Percentiles rank a stretch among this genome's conserved stretches.
phyloP scores from a whole-genome alignment of 2,329 filamentous ascomycete genomes.

The Colletotrichum noveboracense region DNA sequence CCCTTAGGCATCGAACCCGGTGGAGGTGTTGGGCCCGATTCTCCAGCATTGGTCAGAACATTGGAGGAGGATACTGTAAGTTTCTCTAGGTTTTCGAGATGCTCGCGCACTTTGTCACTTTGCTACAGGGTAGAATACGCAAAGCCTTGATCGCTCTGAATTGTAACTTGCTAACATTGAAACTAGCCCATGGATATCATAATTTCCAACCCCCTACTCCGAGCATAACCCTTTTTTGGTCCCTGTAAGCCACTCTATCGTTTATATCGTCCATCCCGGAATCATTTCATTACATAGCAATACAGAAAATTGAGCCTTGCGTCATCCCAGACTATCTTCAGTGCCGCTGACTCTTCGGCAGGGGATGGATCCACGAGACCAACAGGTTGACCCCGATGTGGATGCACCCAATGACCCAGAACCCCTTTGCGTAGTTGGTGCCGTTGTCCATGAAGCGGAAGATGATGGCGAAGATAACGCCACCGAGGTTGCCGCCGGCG shows the following conservation, averaged over 20 bases:
- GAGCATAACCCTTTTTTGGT: not conserved
- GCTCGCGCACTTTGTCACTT: too few species aligned
- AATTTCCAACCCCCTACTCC: constrained; percentile 6
- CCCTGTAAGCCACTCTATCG: not conserved
- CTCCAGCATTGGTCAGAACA: too few species aligned
- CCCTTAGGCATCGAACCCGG: too few species aligned
- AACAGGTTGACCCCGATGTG: constrained; percentile 72
- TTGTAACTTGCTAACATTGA: not conserved
- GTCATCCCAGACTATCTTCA: not conserved
- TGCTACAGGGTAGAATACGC: not conserved
- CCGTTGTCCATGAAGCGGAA: constrained; percentile 74
- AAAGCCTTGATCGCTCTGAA: not conserved
- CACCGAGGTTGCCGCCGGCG: constrained; percentile 82
- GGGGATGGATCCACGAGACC: constrained; percentile 60
- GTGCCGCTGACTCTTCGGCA: constrained; percentile 54
- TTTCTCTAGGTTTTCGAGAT: too few species aligned
- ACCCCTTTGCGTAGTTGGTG: constrained; percentile 68
- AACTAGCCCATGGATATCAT: constrained; percentile 16
- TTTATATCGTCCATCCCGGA: not conserved
- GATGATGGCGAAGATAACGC: constrained; percentile 82
- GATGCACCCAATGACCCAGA: constrained; percentile 85
- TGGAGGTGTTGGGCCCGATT: too few species aligned
- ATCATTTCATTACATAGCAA: not conserved
- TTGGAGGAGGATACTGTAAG: too few species aligned
- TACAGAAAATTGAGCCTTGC: not conserved